Base-by-base conservation (phyloP, 176 grass and related monocot species). In the Lolium rigidum region DNA sequence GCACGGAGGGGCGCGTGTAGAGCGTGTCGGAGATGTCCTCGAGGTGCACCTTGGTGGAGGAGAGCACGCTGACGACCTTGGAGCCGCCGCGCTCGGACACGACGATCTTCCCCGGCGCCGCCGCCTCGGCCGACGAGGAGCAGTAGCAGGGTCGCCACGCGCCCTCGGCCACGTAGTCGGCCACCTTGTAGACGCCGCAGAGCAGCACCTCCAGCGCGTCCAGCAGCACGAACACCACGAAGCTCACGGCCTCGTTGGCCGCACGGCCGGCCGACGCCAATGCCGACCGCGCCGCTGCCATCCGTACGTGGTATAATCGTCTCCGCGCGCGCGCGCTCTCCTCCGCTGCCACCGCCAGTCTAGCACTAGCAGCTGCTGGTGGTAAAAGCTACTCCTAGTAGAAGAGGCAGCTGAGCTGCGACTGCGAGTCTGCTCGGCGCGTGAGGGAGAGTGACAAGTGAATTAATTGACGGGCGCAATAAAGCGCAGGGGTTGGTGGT, bases 21-120 rank as follows among this genome's bases (percentile, higher is more conserved):
- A 99, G 94, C 39, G 97, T 99, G 92, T 99, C 97, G 25, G 97
- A 99, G 81, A 99, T 96, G 82, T 99, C 97, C 86, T 99, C 94
- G 17, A 99, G 94, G 60, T 96, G 94, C 5, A 99, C 88, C 66
- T 87, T 94, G 25, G 84, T 96, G 50, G 65, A 74, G 2, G 97
- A 99, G 31, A 92, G 75, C 58, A 99, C 77, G 47, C 92, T 90
- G 74, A 99, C 90, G 2, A 99, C 94, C 65, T 99, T 99, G 44
- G 97, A 99, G 2, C 97, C 94, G 1, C 97, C 92, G 10, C 86
- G 90, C 91, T 96, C 94, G 7, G 88, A 84, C 54, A 99, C 97
- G 15, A 99, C 82, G 78, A 99, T 99, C 86, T 94, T 94, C 15
- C 78, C 94, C 28, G 82, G 61, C 50, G 86, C 60, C 21, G 75